Evolutionary conservation across 352 stramenopile genomes (phyloP).

Genomic region (Hyphochytrium catenoides): DNA sequence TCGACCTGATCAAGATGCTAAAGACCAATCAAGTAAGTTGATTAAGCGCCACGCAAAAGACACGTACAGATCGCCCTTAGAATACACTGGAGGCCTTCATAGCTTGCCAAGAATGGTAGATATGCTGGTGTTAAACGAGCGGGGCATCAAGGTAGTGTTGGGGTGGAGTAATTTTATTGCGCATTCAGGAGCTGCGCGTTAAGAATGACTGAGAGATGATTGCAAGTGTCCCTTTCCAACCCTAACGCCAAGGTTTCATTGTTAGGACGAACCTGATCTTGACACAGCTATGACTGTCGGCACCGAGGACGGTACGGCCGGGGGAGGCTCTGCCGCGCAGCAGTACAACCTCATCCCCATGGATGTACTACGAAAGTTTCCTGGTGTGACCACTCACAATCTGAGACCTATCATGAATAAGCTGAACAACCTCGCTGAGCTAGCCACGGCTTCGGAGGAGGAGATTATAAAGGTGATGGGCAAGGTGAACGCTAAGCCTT

Average conservation of each 20-base stretch:
- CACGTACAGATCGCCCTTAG: too few relatives aligned
- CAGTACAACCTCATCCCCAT: slow-evolving; percentile 66
- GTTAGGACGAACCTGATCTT: slow-evolving; percentile 56
- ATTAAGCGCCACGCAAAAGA: too few relatives aligned
- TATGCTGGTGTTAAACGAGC: background rate
- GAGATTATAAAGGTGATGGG: slow-evolving; percentile 38
- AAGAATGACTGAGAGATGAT: background rate
- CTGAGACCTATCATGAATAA: slow-evolving; percentile 39
- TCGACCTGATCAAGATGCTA: slow-evolving; percentile 52
- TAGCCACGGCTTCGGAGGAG: slow-evolving; percentile 30
- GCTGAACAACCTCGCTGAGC: slow-evolving; percentile 39
- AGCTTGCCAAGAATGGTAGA: background rate
- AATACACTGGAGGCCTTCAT: background rate
- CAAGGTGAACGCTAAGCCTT: slow-evolving; percentile 36
- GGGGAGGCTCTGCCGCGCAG: background rate
- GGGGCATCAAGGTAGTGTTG: background rate
- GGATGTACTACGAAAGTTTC: slow-evolving; percentile 81
- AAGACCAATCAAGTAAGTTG: too few relatives aligned
- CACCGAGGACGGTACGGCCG: slow-evolving; percentile 13
- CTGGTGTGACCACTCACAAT: slow-evolving; percentile 85
- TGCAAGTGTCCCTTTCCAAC: slow-evolving; percentile 19
- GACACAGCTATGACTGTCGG: slow-evolving; percentile 32
- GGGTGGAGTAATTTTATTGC: background rate
- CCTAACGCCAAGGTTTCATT: too few relatives aligned
- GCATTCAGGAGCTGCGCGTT: background rate